These are phyloP conservation scores for Penicillium daleae DNA, from an alignment of 495 filamentous ascomycete species.

Conservation along the genomic window DNA sequence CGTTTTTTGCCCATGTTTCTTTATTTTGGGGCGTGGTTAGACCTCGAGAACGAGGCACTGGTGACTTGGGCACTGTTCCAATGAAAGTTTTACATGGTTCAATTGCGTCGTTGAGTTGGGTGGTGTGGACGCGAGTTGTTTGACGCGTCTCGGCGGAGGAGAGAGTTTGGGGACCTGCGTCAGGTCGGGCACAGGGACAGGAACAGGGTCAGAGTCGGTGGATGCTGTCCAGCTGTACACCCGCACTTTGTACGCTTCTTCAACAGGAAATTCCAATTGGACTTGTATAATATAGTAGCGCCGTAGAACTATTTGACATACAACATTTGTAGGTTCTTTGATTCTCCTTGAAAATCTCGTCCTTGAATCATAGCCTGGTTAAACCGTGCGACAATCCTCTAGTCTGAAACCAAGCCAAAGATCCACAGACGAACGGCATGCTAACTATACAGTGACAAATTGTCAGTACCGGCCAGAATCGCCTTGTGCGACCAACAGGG, in stretches of 20 bases:
- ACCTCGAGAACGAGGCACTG: not conserved
- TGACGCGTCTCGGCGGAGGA: slow-evolving; percentile 4
- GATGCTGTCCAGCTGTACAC: too few relatives aligned
- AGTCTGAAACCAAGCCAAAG: not conserved
- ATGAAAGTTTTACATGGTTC: not conserved
- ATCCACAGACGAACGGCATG: not conserved
- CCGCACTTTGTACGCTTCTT: not conserved
- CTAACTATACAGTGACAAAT: not conserved
- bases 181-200: not conserved
- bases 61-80: not conserved
- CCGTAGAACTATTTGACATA: too few relatives aligned
- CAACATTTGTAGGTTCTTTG: too few relatives aligned
- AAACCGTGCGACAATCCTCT: not conserved
- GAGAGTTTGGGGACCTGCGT: slow-evolving; percentile 5
- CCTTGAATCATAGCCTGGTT: not conserved
- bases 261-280: too few relatives aligned
- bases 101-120: not conserved
- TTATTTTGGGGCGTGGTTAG: not conserved
- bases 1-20: slow-evolving; percentile 47
- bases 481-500: not conserved
- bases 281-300: too few relatives aligned
- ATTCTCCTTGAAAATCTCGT: too few relatives aligned
- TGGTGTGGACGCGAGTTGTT: not conserved
- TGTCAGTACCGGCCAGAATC: not conserved
- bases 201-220: not conserved